These are phyloP conservation scores for Sophora flavescens DNA, from an alignment of 306 rosid species.

Conservation along the genomic window DNA sequence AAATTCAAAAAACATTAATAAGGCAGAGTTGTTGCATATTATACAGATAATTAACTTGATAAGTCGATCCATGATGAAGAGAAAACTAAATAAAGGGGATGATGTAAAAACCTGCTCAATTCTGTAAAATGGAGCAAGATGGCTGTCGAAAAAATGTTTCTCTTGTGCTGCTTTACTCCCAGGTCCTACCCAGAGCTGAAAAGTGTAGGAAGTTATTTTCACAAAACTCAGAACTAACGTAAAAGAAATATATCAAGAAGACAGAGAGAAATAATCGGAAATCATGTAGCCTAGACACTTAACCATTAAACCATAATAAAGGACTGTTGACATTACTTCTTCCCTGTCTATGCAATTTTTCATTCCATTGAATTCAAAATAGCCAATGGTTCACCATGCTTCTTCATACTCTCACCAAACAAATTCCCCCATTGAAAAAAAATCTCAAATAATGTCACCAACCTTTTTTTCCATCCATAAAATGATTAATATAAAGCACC, in stretches of 20 bases:
- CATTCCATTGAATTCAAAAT: slow-evolving; percentile 28
- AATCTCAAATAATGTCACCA: slow-evolving; percentile 18
- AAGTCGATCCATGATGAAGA: slow-evolving; percentile 16
- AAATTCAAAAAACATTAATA: slow-evolving; percentile 16
- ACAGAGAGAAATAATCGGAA: slow-evolving; percentile 20
- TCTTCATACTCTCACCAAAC: slow-evolving; percentile 33
- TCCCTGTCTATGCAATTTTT: slow-evolving; percentile 24
- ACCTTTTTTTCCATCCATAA: slow-evolving; percentile 24
- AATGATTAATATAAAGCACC: slow-evolving; percentile 4
- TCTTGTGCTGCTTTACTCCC: slow-evolving; percentile 97
- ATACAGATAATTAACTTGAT: slow-evolving; percentile 31
- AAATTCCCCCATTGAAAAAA: slow-evolving; percentile 8
- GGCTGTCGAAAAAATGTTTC: slow-evolving; percentile 86
- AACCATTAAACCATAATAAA: slow-evolving; percentile 38
- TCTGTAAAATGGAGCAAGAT: slow-evolving; percentile 97
- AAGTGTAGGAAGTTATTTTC: slow-evolving; percentile 48
- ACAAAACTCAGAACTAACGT: slow-evolving; percentile 26
- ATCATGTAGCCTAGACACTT: slow-evolving; percentile 27
- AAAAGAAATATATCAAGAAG: slow-evolving; percentile 21
- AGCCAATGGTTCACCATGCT: slow-evolving; percentile 23
- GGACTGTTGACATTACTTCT: slow-evolving; percentile 22
- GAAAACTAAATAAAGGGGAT: background rate
- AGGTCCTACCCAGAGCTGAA: slow-evolving; percentile 99
- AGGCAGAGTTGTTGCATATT: slow-evolving; percentile 23
- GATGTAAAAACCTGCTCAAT: slow-evolving; percentile 85